Evolutionary conservation across 768 basidiomycete genomes (phyloP), one percentile per base, ranked within the genome.

Genomic region (Leccinum pellstonianum): DNA sequence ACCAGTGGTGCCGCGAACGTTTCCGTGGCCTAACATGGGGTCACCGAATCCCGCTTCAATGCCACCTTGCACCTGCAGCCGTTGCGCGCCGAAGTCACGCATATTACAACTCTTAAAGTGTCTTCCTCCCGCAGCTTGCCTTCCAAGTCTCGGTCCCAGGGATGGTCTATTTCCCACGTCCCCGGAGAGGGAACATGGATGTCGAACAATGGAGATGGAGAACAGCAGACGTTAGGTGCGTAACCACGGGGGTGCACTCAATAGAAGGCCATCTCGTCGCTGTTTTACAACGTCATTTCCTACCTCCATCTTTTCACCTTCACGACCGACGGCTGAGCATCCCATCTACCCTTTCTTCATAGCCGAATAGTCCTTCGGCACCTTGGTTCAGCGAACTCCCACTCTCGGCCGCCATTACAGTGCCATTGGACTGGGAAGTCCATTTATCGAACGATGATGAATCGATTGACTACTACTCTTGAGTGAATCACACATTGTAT

Each of bases 401-500:
- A 19, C 52, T 8, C 64, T 10, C 54, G 35, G 3, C 27, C 63
- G 37, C 38, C 58, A 2, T 17, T 27, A 7, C 69, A 71, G 10
- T 63, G 29, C 29, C 29, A 31, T 9, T 31, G 70, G 57, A 54
- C 65, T 11, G 92, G 91, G 23, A 95, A 99, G 71, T 95, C 93
- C 2, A 95, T 99, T 64, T 98, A 97, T 67, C 88, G 94, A 8
- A 92, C 89, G 14, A 99, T 98, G 64, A 95, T 95, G 86, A 96
- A 97, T 66, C 87, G 95, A 7, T 81, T 99, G 10, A 83, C 85
- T 3, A 83, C 85, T 3, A 83, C 85, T 5, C 81, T 98, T 14
- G 95, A 73, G 82, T 82, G 14, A 97, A 95, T 66, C 90, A 94
- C 52, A 93, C 92, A 0, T 79, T 98, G 3, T 88, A 92, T 48